A percentile compares a stretch with the other conserved stretches of the same genome.
phyloP scores from a whole-genome alignment of 768 basidiomycete species.

The Phallus indusiatus region DNA sequence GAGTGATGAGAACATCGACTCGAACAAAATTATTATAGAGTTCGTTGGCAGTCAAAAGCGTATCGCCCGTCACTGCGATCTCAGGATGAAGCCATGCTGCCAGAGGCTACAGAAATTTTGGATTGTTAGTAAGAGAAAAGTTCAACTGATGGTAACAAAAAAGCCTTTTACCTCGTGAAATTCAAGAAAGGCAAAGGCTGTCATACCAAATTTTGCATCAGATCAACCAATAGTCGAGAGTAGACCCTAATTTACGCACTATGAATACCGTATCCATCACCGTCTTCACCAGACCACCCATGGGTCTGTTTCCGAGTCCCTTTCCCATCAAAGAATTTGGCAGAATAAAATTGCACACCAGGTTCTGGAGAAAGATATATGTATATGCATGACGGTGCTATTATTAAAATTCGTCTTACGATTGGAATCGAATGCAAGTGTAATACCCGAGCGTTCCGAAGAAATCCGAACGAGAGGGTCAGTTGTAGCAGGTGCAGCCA shows the following conservation, averaged over 20 bases:
- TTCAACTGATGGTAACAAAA: background rate
- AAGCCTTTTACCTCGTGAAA: slow-evolving; percentile 53
- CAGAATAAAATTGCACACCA: slow-evolving; percentile 69
- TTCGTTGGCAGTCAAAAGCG: slow-evolving; percentile 58
- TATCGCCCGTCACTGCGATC: slow-evolving; percentile 41
- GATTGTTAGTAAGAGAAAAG: background rate
- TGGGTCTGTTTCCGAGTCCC: slow-evolving; percentile 66
- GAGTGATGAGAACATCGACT: slow-evolving; percentile 35
- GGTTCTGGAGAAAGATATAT: slow-evolving; percentile 35
- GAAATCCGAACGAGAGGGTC: slow-evolving; percentile 44
- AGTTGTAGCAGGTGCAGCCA: slow-evolving; percentile 22
- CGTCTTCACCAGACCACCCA: slow-evolving; percentile 55
- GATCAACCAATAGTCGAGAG: background rate
- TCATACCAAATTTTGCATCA: background rate
- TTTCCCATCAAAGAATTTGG: slow-evolving; percentile 38
- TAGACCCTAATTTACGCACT: slow-evolving; percentile 27
- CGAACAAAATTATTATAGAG: slow-evolving; percentile 66
- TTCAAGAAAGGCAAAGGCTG: slow-evolving; percentile 58
- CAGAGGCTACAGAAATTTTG: slow-evolving; percentile 31
- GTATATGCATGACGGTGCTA: background rate
- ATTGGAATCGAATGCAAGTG: slow-evolving; percentile 55
- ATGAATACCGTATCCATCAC: slow-evolving; percentile 49
- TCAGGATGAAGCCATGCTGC: slow-evolving; percentile 55
- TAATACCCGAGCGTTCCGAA: slow-evolving; percentile 50
- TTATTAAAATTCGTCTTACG: slow-evolving; percentile 35